A percentile compares a stretch with the other conserved stretches of the same genome.
phyloP scores from a whole-genome alignment of 2,329 filamentous ascomycete genomes.

The Fusarium sp. region DNA sequence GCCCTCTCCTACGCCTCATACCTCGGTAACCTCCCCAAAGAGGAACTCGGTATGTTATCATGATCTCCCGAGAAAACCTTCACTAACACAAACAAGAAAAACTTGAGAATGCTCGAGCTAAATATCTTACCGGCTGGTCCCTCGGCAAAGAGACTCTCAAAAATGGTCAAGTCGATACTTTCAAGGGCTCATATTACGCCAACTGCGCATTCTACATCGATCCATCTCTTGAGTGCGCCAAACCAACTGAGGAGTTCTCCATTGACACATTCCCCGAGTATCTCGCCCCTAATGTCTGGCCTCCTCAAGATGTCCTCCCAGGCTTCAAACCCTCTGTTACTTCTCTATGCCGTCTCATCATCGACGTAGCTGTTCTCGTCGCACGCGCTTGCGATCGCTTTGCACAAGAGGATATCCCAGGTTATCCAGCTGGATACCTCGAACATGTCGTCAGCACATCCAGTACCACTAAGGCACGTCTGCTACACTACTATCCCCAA shows the following conservation, averaged over 20 bases:
- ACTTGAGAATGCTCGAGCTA: slow-evolving; percentile 69
- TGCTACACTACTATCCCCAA: slow-evolving; percentile 92
- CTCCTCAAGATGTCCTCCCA: slow-evolving; percentile 72
- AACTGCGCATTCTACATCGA: slow-evolving; percentile 84
- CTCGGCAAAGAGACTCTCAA: slow-evolving; percentile 84
- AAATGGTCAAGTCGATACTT: slow-evolving; percentile 80
- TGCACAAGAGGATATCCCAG: slow-evolving; percentile 80
- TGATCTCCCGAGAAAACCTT: neutral
- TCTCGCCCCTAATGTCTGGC: slow-evolving; percentile 91
- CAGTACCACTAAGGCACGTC: slow-evolving; percentile 87
- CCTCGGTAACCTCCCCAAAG: slow-evolving; percentile 80
- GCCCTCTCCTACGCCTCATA: slow-evolving; percentile 90
- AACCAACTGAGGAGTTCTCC: slow-evolving; percentile 68
- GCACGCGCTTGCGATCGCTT: slow-evolving; percentile 91
- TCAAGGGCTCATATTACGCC: slow-evolving; percentile 87
- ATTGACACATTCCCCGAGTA: slow-evolving; percentile 83
- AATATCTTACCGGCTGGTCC: slow-evolving; percentile 80
- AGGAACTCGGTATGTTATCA: slow-evolving; percentile 72
- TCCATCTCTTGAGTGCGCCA: slow-evolving; percentile 68
- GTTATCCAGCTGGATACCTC: slow-evolving; percentile 81
- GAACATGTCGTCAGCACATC: slow-evolving; percentile 88
- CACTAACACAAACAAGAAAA: slow-evolving; percentile 53
- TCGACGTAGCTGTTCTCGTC: slow-evolving; percentile 89
- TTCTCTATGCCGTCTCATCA: slow-evolving; percentile 82
- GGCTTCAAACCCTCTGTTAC: slow-evolving; percentile 81